Evolutionary conservation across 208 protist species (phyloP).

Genomic region (Trypanosoma lewisi): DNA sequence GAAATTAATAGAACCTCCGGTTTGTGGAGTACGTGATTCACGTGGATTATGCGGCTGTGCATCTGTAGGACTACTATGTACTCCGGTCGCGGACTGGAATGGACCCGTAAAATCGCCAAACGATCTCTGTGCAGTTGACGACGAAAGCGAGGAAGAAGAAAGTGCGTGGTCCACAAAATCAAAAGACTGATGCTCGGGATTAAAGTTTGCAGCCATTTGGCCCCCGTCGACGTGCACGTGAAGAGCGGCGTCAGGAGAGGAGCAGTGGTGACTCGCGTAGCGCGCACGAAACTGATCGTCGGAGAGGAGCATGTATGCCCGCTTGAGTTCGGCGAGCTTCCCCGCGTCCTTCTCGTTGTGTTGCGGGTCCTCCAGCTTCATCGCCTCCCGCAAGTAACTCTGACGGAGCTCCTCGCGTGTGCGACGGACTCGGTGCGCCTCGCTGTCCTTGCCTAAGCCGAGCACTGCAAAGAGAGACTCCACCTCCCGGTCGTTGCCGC

Average conservation of each 20-base stretch:
- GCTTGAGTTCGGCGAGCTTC: constrained; percentile 45
- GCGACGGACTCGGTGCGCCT: constrained; percentile 52
- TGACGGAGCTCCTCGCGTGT: constrained; percentile 61
- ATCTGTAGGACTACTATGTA: constrained; percentile 3
- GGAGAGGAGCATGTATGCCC: constrained; percentile 57
- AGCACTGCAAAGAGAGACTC: constrained; percentile 65
- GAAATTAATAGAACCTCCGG: constrained; percentile 62
- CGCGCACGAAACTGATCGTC: constrained; percentile 51
- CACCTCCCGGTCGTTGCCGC: constrained; percentile 61
- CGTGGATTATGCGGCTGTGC: constrained; percentile 42
- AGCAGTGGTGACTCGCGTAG: constrained; percentile 65
- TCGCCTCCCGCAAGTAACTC: constrained; percentile 57
- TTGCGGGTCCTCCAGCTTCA: constrained; percentile 57
- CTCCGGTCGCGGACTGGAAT: constrained; percentile 46
- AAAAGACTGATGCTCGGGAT: constrained; percentile 76
- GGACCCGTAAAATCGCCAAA: constrained; percentile 46
- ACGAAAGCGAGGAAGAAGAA: constrained; percentile 7
- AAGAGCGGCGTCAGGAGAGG: constrained; percentile 75
- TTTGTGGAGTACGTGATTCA: constrained; percentile 33
- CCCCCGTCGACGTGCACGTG: constrained; percentile 76
- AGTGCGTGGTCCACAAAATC: constrained; percentile 67
- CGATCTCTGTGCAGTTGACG: constrained; percentile 22
- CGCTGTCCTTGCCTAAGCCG: constrained; percentile 63
- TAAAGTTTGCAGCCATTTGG: constrained; percentile 71
- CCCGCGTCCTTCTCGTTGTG: constrained; percentile 39